A percentile compares a stretch with the other conserved stretches of the same genome.
Evolutionary conservation across 1,284 basidiomycete species (phyloP).

Genomic region (Sporisorium graminicola): DNA sequence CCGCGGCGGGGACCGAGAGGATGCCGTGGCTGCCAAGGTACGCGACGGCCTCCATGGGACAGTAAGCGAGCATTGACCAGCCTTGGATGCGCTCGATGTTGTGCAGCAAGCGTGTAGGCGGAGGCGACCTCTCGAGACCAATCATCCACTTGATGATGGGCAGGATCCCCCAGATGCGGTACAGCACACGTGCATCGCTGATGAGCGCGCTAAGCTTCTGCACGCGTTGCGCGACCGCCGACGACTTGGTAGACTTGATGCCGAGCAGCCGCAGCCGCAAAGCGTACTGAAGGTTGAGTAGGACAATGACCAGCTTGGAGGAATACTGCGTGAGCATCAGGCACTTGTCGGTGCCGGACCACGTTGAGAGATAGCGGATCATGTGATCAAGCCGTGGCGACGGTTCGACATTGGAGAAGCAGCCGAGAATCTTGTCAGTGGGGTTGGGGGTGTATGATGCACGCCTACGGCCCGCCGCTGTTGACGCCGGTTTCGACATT

Average conservation of each 20-base stretch:
- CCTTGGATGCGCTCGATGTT: conserved; percentile 68
- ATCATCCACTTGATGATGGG: conserved; percentile 69
- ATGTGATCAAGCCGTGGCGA: conserved; percentile 60
- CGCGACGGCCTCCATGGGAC: conserved; percentile 67
- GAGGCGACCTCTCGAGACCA: conserved; percentile 60
- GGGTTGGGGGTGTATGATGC: conserved; percentile 34
- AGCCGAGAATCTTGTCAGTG: conserved; percentile 59
- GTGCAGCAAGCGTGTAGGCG: conserved; percentile 62
- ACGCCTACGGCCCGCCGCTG: conserved; percentile 17
- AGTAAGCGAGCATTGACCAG: conserved; percentile 68
- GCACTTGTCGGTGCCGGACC: conserved; percentile 67
- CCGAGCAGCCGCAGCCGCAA: conserved; percentile 56
- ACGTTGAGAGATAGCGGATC: conserved; percentile 67
- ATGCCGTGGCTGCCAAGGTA: conserved; percentile 66
- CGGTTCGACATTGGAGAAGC: conserved; percentile 61
- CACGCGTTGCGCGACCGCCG: conserved; percentile 47
- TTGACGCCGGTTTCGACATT: conserved; percentile 43
- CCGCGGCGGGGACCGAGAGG: conserved; percentile 52
- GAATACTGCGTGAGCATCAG: conserved; percentile 68
- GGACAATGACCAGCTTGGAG: conserved; percentile 60
- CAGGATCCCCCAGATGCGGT: conserved; percentile 68
- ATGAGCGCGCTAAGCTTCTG: conserved; percentile 55
- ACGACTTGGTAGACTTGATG: conserved; percentile 44
- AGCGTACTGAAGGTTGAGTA: conserved; percentile 61
- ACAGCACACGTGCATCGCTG: conserved; percentile 63